Base-by-base conservation (phyloP, 345 rosid genomes). In the Salix suchowensis region DNA sequence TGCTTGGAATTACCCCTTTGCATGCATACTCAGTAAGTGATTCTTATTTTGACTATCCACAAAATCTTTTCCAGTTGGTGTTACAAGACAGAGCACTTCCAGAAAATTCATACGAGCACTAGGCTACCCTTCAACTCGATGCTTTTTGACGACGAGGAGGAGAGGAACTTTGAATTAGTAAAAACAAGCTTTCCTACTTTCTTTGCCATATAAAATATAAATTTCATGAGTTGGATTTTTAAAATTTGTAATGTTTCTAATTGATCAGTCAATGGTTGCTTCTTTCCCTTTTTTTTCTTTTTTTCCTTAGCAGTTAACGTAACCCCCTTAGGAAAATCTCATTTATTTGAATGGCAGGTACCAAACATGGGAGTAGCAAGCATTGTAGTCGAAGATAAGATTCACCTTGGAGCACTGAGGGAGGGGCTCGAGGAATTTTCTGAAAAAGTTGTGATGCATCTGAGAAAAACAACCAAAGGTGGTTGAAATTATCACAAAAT, bases 371-470 rank as follows among this genome's bases (percentile, higher is more conserved):
- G 85, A 32, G 86, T 78, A 18, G 82, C 80, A 11, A 77, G 80
- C 72, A 77, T 71, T 28, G 54, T 71, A 28, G 80, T 77, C 1
- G 84, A 80, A 2, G 73, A 92, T 61, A 97, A 95, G n/a, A 89
- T 92, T 50, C 88, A 83, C 30, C 94, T 94, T 40, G 97, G 92
- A 71, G 91, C 91, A 65, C 74, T 91, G 66, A 85, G 92, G 72
- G 87, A 90, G 73, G 98, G 98, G 76, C 90, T 94, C 23, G 81
- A 82, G 30, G 84, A 85, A 73, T 91, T 92, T 72, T 37, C 91
- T 28, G 84, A 88, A 71, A 94, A 91, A 46, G 76, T 58, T 37
- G 81, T 8, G 10, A 68, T 65, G 55, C 73, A 10, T 48, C 82
- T 24, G 89, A 92, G 87, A 90, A 87, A 82, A 92, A 92, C 81